Percentiles rank a stretch among this genome's conserved stretches.
These are phyloP conservation scores for Serendipita sp. DNA, from an alignment of 768 basidiomycete genomes.

Conservation along the genomic window DNA sequence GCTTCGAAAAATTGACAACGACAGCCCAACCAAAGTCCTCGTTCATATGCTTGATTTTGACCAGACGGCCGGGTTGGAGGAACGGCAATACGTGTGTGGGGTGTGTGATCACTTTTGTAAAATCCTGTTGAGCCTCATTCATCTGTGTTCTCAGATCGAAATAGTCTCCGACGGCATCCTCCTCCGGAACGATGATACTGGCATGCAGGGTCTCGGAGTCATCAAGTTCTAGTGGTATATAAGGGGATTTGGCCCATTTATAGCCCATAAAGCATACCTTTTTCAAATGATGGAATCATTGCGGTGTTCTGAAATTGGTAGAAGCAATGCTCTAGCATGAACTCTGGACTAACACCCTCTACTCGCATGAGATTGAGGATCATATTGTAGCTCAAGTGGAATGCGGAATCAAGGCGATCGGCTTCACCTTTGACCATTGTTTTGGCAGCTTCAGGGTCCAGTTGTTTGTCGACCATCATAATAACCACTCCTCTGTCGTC, in stretches of 20 bases:
- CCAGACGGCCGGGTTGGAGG: slow-evolving; percentile 81
- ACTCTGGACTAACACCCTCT: slow-evolving; percentile 95
- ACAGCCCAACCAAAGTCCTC: slow-evolving; percentile 95
- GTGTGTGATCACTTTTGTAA: slow-evolving; percentile 84
- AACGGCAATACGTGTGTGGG: slow-evolving; percentile 91
- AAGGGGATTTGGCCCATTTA: neutral
- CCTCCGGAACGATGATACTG: slow-evolving; percentile 62
- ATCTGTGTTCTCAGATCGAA: slow-evolving; percentile 88
- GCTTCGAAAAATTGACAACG: slow-evolving; percentile 82
- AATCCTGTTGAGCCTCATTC: slow-evolving; percentile 75
- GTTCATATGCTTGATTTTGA: slow-evolving; percentile 73
- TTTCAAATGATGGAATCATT: slow-evolving; percentile 70
- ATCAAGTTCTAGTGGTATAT: slow-evolving; percentile 41
- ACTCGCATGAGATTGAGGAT: slow-evolving; percentile 95
- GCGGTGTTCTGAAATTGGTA: slow-evolving; percentile 95
- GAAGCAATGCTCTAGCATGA: slow-evolving; percentile 94
- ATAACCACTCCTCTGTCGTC: slow-evolving; percentile 99
- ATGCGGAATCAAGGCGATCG: slow-evolving; percentile 91
- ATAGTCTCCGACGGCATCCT: slow-evolving; percentile 71
- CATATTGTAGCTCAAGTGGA: slow-evolving; percentile 99
- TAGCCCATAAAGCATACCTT: slow-evolving; percentile 36
- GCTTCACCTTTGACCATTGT: slow-evolving; percentile 97
- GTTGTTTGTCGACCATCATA: slow-evolving; percentile 98
- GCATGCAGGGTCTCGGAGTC: slow-evolving; percentile 51
- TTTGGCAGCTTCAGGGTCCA: slow-evolving; percentile 84